Evolutionary conservation across 768 basidiomycete species (phyloP).

Genomic region (Lentinula lateritia): DNA sequence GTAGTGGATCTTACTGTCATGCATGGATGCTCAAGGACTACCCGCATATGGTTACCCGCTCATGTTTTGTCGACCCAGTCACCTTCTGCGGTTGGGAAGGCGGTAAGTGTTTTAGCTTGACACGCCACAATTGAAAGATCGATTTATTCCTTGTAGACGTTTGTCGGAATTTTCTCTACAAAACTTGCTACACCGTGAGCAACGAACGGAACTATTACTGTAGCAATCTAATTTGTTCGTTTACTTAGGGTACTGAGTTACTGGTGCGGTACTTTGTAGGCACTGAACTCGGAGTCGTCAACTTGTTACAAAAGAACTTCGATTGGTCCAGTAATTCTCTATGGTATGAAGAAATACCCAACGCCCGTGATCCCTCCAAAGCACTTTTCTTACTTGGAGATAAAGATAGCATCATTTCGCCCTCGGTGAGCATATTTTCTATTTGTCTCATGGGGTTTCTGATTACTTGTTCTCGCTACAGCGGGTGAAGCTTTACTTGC

Average conservation of each 20-base stretch:
- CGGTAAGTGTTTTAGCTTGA: constrained; percentile 38
- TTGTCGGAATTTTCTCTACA: constrained; percentile 88
- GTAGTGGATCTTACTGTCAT: constrained; percentile 76
- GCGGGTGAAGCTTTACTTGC: constrained; percentile 72
- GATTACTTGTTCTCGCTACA: constrained; percentile 18
- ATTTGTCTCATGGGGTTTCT: neutral
- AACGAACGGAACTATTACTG: constrained; percentile 1
- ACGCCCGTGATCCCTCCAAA: constrained; percentile 61
- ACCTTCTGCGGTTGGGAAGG: constrained; percentile 95
- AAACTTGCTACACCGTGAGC: constrained; percentile 57
- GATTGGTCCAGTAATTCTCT: constrained; percentile 86
- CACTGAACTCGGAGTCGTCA: constrained; percentile 82
- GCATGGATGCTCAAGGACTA: constrained; percentile 85
- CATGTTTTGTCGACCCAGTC: constrained; percentile 89
- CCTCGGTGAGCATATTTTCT: constrained; percentile 42
- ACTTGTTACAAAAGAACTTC: constrained; percentile 78
- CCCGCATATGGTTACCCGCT: constrained; percentile 63
- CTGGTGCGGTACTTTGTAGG: constrained; percentile 86
- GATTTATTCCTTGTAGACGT: constrained; percentile 41
- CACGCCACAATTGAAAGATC: neutral
- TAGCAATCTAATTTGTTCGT: neutral
- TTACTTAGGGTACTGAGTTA: constrained; percentile 64
- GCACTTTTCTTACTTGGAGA: constrained; percentile 79
- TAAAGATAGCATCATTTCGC: constrained; percentile 72
- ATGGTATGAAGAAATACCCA: constrained; percentile 87